phyloP scores from a whole-genome alignment of 2,329 filamentous ascomycete species.

The Phoma herbarum region DNA sequence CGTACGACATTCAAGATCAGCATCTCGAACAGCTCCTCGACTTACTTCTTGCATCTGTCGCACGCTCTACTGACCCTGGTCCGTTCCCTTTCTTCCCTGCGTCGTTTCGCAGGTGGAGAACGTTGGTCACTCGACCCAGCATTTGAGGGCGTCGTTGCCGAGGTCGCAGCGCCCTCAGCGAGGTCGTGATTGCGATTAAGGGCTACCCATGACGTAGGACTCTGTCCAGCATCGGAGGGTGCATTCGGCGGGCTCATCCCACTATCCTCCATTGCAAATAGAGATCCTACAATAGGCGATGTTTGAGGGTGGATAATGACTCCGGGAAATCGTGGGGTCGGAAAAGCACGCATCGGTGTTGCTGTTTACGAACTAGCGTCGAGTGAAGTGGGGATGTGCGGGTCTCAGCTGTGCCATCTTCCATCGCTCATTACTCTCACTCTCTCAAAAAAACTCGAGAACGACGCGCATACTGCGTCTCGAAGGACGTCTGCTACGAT shows the following conservation, averaged over 20 bases:
- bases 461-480: neutral
- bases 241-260: slow-evolving; percentile 9
- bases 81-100: slow-evolving; percentile 49
- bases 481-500: neutral
- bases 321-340: slow-evolving; percentile 13
- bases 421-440: neutral
- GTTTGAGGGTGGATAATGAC: slow-evolving; percentile 15
- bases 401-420: neutral
- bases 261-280: slow-evolving; percentile 14
- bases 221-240: slow-evolving; percentile 24
- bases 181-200: slow-evolving; percentile 22
- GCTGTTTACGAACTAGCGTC: neutral
- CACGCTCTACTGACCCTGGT: slow-evolving; percentile 59
- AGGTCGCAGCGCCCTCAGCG: slow-evolving; percentile 21
- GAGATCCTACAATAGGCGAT: slow-evolving; percentile 12
- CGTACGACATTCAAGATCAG: neutral
- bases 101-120: slow-evolving; percentile 42
- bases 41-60: slow-evolving; percentile 60
- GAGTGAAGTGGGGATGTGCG: slow-evolving; percentile 4
- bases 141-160: slow-evolving; percentile 27
- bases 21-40: neutral
- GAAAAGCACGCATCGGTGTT: slow-evolving; percentile 11
- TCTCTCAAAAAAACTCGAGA: neutral
- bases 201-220: slow-evolving; percentile 14
- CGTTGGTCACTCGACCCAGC: slow-evolving; percentile 30